Evolutionary conservation across 2,329 filamentous ascomycete genomes (phyloP).

Genomic region (Berkeleyomyces rouxiae): DNA sequence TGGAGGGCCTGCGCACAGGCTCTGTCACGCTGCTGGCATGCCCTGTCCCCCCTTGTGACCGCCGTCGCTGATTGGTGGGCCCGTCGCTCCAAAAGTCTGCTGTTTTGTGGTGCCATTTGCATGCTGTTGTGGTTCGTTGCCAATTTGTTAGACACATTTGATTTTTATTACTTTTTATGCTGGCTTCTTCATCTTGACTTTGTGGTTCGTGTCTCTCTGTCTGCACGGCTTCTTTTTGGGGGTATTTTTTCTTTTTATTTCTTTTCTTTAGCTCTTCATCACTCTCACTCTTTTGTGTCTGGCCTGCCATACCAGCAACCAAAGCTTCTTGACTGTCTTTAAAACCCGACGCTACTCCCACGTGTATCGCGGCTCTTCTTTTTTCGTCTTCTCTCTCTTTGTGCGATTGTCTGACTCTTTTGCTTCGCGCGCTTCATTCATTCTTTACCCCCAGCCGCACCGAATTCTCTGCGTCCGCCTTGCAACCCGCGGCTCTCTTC

Average conservation of each 20-base stretch:
- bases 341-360: neutral
- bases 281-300: neutral
- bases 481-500: neutral
- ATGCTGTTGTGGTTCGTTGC: conserved; percentile 10
- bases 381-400: neutral
- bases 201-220: neutral
- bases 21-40: neutral
- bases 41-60: neutral
- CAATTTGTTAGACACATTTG: neutral
- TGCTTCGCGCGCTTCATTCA: neutral
- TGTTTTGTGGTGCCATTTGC: conserved; percentile 12
- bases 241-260: neutral
- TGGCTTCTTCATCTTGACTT: neutral
- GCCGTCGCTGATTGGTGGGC: conserved; percentile 7
- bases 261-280: neutral
- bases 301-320: neutral
- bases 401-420: neutral
- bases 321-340: neutral
- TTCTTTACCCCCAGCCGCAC: neutral
- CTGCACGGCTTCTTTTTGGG: neutral
- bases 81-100: neutral
- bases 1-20: neutral
- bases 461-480: neutral
- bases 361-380: neutral
- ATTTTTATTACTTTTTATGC: neutral